These are phyloP conservation scores for Castanopsis chinensis DNA, from an alignment of 306 rosid species.

Conservation along the genomic window DNA sequence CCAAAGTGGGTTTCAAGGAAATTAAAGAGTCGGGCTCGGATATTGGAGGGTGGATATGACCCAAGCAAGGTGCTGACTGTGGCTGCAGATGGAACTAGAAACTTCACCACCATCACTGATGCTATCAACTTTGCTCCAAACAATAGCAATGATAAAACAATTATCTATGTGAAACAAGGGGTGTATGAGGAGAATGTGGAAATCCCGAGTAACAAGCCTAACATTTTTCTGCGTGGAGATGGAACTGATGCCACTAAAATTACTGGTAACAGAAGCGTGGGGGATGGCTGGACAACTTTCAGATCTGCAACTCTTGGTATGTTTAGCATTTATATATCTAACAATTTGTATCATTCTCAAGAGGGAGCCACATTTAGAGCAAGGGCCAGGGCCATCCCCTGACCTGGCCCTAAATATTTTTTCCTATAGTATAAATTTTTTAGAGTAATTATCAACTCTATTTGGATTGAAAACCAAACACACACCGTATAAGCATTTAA, in stretches of 20 bases:
- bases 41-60: constrained; percentile 39
- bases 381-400: no score
- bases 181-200: constrained; percentile 67
- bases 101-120: constrained; percentile 59
- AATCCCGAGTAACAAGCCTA: constrained; percentile 61
- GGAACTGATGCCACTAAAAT: constrained; percentile 63
- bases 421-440: no score
- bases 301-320: constrained; percentile 79
- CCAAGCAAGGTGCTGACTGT: constrained; percentile 42
- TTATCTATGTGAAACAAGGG: constrained; percentile 62
- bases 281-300: constrained; percentile 71
- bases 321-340: neutral
- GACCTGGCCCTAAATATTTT: no score
- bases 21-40: neutral
- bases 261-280: constrained; percentile 52
- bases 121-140: constrained; percentile 67
- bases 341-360: no score
- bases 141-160: constrained; percentile 33
- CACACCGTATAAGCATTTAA: no score
- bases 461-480: no score
- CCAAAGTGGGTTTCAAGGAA: neutral
- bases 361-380: neutral
- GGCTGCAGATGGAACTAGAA: constrained; percentile 67
- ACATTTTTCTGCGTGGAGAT: constrained; percentile 71
- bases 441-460: no score